Base-by-base conservation (phyloP, 148 eudicot species). In the Persicaria tinctoria region DNA sequence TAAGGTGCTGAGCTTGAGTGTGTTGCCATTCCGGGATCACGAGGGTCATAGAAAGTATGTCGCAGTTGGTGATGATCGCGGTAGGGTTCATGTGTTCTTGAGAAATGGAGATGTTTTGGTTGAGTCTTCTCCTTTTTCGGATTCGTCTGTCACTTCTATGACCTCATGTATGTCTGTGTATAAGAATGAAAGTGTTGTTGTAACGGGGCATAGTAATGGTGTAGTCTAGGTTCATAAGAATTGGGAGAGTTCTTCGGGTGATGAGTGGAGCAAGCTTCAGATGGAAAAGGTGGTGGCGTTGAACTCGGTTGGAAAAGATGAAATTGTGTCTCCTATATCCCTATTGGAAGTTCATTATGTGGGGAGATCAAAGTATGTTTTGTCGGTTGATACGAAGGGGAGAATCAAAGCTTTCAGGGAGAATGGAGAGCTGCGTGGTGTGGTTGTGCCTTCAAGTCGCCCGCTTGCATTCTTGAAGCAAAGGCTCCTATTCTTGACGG, bases 401-500 rank as follows among this genome's bases (percentile, higher is more conserved):
- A 92, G 80, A 53, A 85, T 96, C 16, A 84, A 75, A 74, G 95
- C 89, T 73, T 86, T 85, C 44, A 82, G 83, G 79, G 97, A 92
- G 78, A 85, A 90, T 55, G 99, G 99, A 45, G 77, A 84, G 0
- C 54, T 96, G 13, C 83, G 88, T 80, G 97, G 99, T 8, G 62
- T 76, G 66, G 88, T 82, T 72, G 85, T 89, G 16, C 97, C 99
- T 11, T 78, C 76, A 0, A 90, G 91, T 55, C 88, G 82, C 50
- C 97, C 99, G 0, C 78, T 96, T 13, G 94, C 83, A 4, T 96
- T 96, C 81, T 84, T 96, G 79, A 96, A 88, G 80, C 97, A 96
- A 76, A 81, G 91, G 77, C 88, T 96, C 18, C 51, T 96, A 85
- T 96, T 96, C 82, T 84, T 96, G 55, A 96, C 90, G 4, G 97